Evolutionary conservation across 2,329 filamentous ascomycete species (phyloP), one percentile per base, ranked within the genome.

Genomic region (Penicillium sp.): DNA sequence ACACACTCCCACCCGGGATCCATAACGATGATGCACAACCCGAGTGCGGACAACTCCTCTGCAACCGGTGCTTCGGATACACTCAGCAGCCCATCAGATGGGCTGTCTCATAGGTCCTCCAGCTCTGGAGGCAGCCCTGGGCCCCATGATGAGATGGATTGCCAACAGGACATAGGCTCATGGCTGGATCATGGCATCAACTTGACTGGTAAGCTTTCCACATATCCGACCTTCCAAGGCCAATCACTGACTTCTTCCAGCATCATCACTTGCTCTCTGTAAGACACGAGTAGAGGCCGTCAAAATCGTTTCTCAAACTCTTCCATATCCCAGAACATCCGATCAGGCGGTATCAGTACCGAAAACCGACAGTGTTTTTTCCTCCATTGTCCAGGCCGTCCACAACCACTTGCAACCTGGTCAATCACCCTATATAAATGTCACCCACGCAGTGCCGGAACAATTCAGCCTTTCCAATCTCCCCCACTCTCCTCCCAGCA

Each of bases 381-480:
- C 77, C 26, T 74, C 76, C 17, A 74, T 87, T 30, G 80, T 87
- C 52, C 75, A 79, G 54, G 76, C 78, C 4, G 78, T 87, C 1
- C 83, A 85, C 65, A 73, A 78, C 36, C 76, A 76, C 22, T 78
- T 81, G 12, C 76, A 79, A 25, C 68, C 75, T 3, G 78, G 75
- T 46, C 76, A 79, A 14, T 83, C 80, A 0, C 79, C 79, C 2
- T 87, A 84, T 75, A 85, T 87, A 69, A 85, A 85, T 56, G 80
- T 87, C 47, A 85, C 84, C 51, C 84, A 87, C 64, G 84, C 84
- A 1, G 82, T 86, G 1, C 84, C 83, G 10, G 81, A 82, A 38
- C 81, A 82, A 50, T 86, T 85, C 71, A 86, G 80, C 53, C 77
- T 87, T 35, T 78, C 79, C 19, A 84, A 86, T 61, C 76, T 87